Evolutionary conservation across 768 basidiomycete genomes (phyloP), one percentile per base, ranked within the genome.

Genomic region (Mycena alexandri): DNA sequence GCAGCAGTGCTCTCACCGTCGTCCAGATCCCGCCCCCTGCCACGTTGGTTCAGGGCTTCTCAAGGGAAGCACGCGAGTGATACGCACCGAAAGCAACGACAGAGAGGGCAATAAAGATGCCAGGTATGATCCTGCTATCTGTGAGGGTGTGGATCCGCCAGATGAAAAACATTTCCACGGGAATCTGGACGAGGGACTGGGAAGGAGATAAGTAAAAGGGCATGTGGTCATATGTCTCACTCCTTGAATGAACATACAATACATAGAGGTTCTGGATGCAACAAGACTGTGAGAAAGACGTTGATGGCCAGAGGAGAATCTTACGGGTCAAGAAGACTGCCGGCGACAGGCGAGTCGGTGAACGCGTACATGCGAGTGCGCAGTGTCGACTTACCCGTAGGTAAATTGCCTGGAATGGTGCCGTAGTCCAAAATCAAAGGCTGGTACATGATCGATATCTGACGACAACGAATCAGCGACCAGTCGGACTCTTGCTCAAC

Each of bases 81-180:
- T 11, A 24, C 11, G 11, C 47, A 48, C 58, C 58, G 12, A 65
- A 44, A 13, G 72, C 66, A 56, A 38, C 47, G 7, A 73, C 38
- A 1, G 74, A 36, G 21, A 75, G 66, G 2, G 69, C 9, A 7
- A 42, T 5, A 13, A 61, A 52, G 50, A 43, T 2, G 1, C 5
- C 41, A 8, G 50, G n/a, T 5, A 73, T 14, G 52, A 47, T 51
- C 6, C 36, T 65, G n/a, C 50, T 44, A 17, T 57, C 36, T 11
- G 66, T 74, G 21, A 75, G 33, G 5, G 63, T 65, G 6, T 38
- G 29, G 4, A 76, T 74, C 12, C 76, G 68, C 76, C 76, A 77
- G 4, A 68, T 72, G 42, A 73, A 65, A 73, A 77, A 77, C 13
- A 74, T 50, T 67, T 77, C 76, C 21, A 73, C 58, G 6, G 75